A percentile compares a stretch with the other conserved stretches of the same genome.
Conservation (phyloP, 2,329 filamentous ascomycete species). For the Aphanoascus verrucosus region DNA sequence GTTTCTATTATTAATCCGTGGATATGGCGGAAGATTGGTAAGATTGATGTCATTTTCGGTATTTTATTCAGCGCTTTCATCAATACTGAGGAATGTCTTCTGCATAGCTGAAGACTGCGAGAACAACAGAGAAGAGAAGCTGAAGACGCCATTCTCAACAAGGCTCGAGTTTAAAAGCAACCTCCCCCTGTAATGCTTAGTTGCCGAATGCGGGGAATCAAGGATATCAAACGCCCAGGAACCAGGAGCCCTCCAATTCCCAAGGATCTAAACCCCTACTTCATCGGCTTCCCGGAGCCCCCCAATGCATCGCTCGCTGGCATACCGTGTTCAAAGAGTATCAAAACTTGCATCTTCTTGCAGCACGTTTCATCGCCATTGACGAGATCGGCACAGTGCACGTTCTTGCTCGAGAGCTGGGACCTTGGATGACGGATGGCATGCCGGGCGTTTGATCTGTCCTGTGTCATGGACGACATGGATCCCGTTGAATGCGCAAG, state of each 20-base stretch:
- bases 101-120: neutral
- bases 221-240: neutral
- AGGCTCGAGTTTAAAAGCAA: too few relatives aligned
- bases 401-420: too few relatives aligned
- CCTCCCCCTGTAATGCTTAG: too few relatives aligned
- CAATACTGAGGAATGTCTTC: neutral
- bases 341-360: too few relatives aligned
- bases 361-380: too few relatives aligned
- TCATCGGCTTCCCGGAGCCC: neutral
- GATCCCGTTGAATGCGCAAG: too few relatives aligned
- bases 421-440: too few relatives aligned
- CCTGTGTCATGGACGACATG: too few relatives aligned
- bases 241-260: neutral
- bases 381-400: too few relatives aligned
- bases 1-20: conserved; percentile 2
- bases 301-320: neutral
- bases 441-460: too few relatives aligned
- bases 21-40: conserved; percentile 4
- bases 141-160: neutral
- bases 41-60: conserved; percentile 7
- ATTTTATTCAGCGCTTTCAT: neutral
- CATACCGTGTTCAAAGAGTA: neutral
- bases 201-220: neutral
- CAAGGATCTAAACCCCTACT: neutral
- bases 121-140: neutral